Conservation (phyloP, 495 filamentous ascomycete genomes). For the Sphaerosporella brunnea region DNA sequence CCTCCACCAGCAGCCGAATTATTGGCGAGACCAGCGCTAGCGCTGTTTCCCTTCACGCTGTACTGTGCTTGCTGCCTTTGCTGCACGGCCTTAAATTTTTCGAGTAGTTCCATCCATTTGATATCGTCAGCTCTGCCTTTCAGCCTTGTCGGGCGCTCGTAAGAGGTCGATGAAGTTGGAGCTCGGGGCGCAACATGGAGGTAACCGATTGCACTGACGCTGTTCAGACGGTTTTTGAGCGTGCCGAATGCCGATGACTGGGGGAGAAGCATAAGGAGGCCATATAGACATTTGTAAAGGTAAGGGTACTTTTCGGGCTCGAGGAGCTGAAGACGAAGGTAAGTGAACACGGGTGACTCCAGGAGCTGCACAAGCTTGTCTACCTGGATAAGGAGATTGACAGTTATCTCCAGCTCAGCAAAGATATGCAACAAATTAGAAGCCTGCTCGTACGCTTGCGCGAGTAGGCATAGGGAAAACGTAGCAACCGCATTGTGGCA, state of each 20-base stretch:
- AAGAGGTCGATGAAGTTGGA: slow-evolving; percentile 16
- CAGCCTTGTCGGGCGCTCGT: slow-evolving; percentile 60
- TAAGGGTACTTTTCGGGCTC: slow-evolving; percentile 93
- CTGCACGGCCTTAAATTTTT: slow-evolving; percentile 82
- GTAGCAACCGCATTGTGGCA: slow-evolving; percentile 98
- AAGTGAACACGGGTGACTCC: slow-evolving; percentile 96
- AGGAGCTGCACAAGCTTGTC: slow-evolving; percentile 96
- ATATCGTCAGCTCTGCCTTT: slow-evolving; percentile 78
- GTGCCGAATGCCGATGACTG: slow-evolving; percentile 95
- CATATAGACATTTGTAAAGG: slow-evolving; percentile 96
- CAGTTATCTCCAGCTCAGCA: slow-evolving; percentile 95
- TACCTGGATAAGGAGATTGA: slow-evolving; percentile 96
- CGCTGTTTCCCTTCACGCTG: slow-evolving; percentile 18
- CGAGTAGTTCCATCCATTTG: slow-evolving; percentile 84
- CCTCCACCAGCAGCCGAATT: slow-evolving; percentile 4
- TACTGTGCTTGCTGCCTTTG: slow-evolving; percentile 45
- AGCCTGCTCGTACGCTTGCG: slow-evolving; percentile 96
- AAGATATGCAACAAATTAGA: slow-evolving; percentile 95
- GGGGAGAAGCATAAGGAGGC: slow-evolving; percentile 90
- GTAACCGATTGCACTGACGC: slow-evolving; percentile 90
- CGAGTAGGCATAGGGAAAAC: slow-evolving; percentile 85
- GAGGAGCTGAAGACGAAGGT: slow-evolving; percentile 90
- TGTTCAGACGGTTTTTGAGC: slow-evolving; percentile 90
- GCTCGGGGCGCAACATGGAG: slow-evolving; percentile 52
- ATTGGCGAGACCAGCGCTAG: neutral